A percentile compares a stretch with the other conserved stretches of the same genome.
Evolutionary conservation across 176 grass and related monocot species (phyloP).

Genomic region (Zoysia japonica): DNA sequence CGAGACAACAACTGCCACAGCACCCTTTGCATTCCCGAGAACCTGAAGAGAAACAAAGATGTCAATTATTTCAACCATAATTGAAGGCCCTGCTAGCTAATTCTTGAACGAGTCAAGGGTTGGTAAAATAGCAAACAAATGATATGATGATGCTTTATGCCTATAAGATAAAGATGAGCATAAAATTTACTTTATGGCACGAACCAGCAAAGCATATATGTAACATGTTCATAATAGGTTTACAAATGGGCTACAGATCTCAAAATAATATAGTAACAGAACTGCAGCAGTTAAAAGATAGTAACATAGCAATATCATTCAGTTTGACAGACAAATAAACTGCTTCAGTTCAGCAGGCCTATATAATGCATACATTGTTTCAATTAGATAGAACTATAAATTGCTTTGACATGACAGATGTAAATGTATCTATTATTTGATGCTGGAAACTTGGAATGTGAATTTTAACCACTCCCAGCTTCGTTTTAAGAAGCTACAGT

Average conservation of each 20-base stretch:
- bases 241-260: neutral
- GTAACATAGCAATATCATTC: neutral
- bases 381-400: neutral
- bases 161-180: slow-evolving; percentile 2
- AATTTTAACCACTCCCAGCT: slow-evolving; percentile 5
- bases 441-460: neutral
- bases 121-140: neutral
- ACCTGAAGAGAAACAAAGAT: slow-evolving; percentile 47
- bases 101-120: neutral
- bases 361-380: too few species aligned
- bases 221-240: neutral
- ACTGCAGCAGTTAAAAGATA: neutral
- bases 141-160: neutral
- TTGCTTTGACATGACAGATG: neutral
- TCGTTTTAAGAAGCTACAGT: neutral
- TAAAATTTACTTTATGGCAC: neutral
- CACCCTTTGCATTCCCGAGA: slow-evolving; percentile 84
- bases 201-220: neutral
- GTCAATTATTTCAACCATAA: slow-evolving; percentile 4
- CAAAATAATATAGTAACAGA: neutral
- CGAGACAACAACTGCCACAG: slow-evolving; percentile 75
- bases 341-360: neutral
- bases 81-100: neutral
- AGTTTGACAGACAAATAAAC: slow-evolving; percentile 5
- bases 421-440: neutral